Conservation (phyloP, 352 stramenopile genomes). For the Plasmopara viticola region DNA sequence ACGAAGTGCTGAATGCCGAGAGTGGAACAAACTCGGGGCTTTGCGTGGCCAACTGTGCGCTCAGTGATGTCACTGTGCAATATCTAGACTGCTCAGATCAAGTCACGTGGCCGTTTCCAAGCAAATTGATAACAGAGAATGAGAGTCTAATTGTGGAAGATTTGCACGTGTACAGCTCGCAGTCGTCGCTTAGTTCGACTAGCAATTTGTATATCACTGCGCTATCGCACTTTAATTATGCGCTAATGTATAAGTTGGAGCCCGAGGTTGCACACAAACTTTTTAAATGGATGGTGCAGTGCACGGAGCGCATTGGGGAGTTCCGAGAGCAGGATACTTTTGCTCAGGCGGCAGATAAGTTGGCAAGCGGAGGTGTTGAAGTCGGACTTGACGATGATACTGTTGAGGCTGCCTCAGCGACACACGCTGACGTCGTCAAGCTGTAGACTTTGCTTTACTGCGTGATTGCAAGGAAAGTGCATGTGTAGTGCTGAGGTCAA, state of each 20-base stretch:
- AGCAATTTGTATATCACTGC: conserved; percentile 46
- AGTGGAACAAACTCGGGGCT: conserved; percentile 25
- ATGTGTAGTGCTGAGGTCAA: too few relatives aligned
- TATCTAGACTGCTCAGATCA: conserved; percentile 24
- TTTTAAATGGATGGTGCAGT: conserved; percentile 49
- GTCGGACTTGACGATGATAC: conserved; percentile 3
- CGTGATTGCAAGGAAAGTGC: too few relatives aligned
- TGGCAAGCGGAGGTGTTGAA: conserved; percentile 13
- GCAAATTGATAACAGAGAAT: conserved; percentile 8
- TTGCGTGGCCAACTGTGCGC: conserved; percentile 31
- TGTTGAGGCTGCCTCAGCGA: too few relatives aligned
- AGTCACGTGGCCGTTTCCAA: conserved; percentile 18
- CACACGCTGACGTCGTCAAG: too few relatives aligned
- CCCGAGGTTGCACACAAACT: conserved; percentile 23
- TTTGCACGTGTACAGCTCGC: conserved; percentile 51
- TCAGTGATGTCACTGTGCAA: conserved; percentile 39
- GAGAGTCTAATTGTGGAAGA: conserved; percentile 33
- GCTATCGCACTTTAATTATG: conserved; percentile 50
- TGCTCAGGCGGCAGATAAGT: conserved; percentile 29
- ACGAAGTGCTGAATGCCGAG: conserved; percentile 46
- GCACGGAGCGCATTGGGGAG: conserved; percentile 39
- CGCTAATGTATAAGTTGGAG: conserved; percentile 60
- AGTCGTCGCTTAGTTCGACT: conserved; percentile 45
- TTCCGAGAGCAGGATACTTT: conserved; percentile 36
- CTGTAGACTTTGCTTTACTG: too few relatives aligned